Percentiles rank a stretch among this genome's conserved stretches.
Evolutionary conservation across 202 grass and related monocot genomes (phyloP).

Genomic region (Zizania palustris): DNA sequence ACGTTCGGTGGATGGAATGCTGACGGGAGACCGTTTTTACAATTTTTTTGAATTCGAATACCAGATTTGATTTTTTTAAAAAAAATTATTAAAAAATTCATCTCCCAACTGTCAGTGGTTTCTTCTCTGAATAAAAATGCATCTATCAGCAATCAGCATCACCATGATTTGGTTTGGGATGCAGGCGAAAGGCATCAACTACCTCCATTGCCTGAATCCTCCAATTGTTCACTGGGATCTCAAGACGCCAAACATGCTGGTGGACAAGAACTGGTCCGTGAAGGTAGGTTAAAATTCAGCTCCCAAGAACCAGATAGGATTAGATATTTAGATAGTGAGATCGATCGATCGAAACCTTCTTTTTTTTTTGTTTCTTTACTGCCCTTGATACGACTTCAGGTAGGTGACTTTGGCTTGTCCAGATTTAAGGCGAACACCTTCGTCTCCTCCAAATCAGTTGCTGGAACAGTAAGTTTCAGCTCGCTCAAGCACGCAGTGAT

Average conservation of each 20-base stretch:
- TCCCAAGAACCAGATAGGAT: background rate
- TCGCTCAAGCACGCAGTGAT: background rate
- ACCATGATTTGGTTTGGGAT: conserved; percentile 31
- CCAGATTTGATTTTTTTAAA: too few species aligned
- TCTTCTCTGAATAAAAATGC: conserved; percentile 19
- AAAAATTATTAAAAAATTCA: too few species aligned
- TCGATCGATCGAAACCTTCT: too few species aligned
- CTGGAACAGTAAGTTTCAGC: conserved; percentile 73
- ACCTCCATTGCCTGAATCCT: conserved; percentile 95
- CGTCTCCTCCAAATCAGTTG: conserved; percentile 94
- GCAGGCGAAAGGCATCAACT: conserved; percentile 95
- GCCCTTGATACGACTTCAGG: conserved; percentile 49
- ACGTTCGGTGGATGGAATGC: too few species aligned
- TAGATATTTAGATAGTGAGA: too few species aligned
- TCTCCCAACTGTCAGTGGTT: conserved; percentile 1
- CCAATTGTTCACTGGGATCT: conserved; percentile 99
- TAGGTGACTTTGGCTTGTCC: conserved; percentile 95
- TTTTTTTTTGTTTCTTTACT: conserved; percentile 45
- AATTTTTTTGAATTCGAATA: too few species aligned
- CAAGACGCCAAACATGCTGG: conserved; percentile 94
- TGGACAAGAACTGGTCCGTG: conserved; percentile 93
- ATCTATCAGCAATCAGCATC: too few species aligned
- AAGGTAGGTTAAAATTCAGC: conserved; percentile 62
- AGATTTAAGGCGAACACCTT: conserved; percentile 94
- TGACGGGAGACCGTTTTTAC: too few species aligned